Evolutionary conservation across 768 basidiomycete genomes (phyloP), one percentile per base, ranked within the genome.

Genomic region (Pleurotus djamor): DNA sequence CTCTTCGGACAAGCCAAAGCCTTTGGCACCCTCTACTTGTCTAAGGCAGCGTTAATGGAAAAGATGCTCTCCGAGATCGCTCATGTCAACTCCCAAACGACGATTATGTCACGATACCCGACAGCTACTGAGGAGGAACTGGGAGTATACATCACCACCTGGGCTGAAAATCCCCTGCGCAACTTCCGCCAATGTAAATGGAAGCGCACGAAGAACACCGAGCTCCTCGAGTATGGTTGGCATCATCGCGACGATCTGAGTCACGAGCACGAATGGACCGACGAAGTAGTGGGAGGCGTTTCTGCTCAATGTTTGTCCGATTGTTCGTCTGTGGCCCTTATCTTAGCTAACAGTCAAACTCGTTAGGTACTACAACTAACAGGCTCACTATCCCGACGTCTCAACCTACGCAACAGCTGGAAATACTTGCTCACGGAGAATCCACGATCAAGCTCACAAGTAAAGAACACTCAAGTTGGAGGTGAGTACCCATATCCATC

Each of bases 21-120:
- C 34, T 57, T 44, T 47, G 61, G 61, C 34, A 58, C 61, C 33
- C 48, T 61, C 33, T 61, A 50, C 57, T 57, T 61, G 13, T 61
- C 61, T n/a, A 36, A 58, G 7, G 43, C 34, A 38, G 17, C 61
- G 36, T 61, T 61, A 49, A 50, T 61, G 5, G 61, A 61, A 34
- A 14, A 32, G 14, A 7, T 61, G 50, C 57, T 61, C 14, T 2
- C 17, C 36, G 9, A 36, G 17, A 57, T 61, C 16, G 49, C 48
- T 16, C 7, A 28, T 8, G 52, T 61, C 17, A 61, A 59, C 37
- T 33, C 44, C 16, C 37, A 48, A 32, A 61, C 57, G 21, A 61
- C 61, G 14, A 37, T 61, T n/a, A 50, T 61, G 28, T 49, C 61
- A 17, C 49, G 51, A 16, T 61, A 43, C 34, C 57, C 60, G 33